phyloP scores from a whole-genome alignment of 1,139 yeast species.

The Wickerhamomyces sp. region DNA sequence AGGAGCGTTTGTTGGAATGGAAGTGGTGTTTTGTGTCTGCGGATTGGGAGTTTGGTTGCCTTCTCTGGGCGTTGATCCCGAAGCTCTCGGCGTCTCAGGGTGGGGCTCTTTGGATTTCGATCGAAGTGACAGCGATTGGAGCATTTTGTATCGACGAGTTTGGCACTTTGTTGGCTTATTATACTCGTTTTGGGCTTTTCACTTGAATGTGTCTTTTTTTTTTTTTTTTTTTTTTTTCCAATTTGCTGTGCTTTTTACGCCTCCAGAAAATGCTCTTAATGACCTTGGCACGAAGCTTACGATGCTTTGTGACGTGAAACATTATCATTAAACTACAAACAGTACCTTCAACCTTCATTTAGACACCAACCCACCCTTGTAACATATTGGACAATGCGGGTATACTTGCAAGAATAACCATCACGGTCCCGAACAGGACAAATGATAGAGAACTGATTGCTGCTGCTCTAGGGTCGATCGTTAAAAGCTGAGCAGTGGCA shows the following conservation, averaged over 20 bases:
- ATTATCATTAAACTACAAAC: too few relatives aligned
- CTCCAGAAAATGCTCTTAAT: too few relatives aligned
- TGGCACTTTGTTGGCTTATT: too few relatives aligned
- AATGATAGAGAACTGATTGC: slow-evolving; percentile 72
- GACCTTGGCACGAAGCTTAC: too few relatives aligned
- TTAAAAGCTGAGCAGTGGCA: slow-evolving; percentile 69
- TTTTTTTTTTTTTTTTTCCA: neutral
- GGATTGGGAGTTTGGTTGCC: neutral
- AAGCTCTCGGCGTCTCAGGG: too few relatives aligned
- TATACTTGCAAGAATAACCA: slow-evolving; percentile 66
- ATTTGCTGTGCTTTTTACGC: too few relatives aligned
- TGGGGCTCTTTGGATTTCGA: neutral
- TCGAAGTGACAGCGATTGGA: neutral
- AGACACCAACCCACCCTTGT: slow-evolving; percentile 29
- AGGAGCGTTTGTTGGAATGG: neutral
- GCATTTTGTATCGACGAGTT: too few relatives aligned
- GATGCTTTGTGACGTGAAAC: too few relatives aligned
- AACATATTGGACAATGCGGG: slow-evolving; percentile 36
- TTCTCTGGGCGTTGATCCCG: neutral
- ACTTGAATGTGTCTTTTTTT: neutral
- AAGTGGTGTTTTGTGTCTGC: neutral
- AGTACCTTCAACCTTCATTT: too few relatives aligned
- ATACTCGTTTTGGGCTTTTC: too few relatives aligned
- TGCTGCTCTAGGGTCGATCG: slow-evolving; percentile 73
- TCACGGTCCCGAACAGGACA: slow-evolving; percentile 64